phyloP scores from a whole-genome alignment of 208 protist species.

The Borovskyia barvae region DNA sequence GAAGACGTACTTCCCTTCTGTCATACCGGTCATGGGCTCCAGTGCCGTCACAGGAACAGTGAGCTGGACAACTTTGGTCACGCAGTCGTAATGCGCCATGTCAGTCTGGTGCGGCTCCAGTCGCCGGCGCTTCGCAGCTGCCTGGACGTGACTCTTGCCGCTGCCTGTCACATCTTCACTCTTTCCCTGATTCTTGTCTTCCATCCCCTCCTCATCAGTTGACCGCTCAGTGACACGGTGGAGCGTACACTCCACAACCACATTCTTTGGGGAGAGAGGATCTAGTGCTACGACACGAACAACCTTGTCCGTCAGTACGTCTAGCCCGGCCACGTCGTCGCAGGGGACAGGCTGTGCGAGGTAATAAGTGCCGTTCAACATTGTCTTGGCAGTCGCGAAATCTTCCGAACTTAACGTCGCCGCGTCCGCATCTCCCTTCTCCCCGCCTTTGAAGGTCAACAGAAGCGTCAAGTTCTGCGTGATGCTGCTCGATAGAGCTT shows the following conservation, averaged over 20 bases:
- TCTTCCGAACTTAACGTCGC: conserved; percentile 23
- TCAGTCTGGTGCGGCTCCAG: conserved; percentile 13
- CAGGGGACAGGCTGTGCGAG: conserved; percentile 58
- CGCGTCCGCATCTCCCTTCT: neutral
- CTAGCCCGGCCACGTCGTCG: conserved; percentile 17
- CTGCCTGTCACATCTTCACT: neutral
- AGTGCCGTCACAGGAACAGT: conserved; percentile 47
- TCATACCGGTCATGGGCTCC: conserved; percentile 60
- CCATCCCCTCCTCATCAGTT: neutral
- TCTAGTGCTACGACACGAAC: conserved; percentile 60
- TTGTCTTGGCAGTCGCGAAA: conserved; percentile 37
- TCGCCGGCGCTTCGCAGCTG: conserved; percentile 13
- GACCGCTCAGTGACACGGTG: conserved; percentile 12
- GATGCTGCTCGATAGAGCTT: conserved; percentile 53
- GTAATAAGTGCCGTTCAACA: conserved; percentile 65
- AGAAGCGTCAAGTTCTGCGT: conserved; percentile 21
- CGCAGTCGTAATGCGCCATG: neutral
- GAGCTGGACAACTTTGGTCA: conserved; percentile 17
- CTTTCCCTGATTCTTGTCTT: neutral
- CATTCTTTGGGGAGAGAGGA: conserved; percentile 40
- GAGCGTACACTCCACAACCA: conserved; percentile 54
- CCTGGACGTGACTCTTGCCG: neutral
- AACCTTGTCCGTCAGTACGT: conserved; percentile 62
- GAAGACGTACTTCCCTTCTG: conserved; percentile 58
- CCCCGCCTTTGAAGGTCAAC: conserved; percentile 16